Base-by-base conservation (phyloP, 306 rosid species). In the Cucurbita maxima region DNA sequence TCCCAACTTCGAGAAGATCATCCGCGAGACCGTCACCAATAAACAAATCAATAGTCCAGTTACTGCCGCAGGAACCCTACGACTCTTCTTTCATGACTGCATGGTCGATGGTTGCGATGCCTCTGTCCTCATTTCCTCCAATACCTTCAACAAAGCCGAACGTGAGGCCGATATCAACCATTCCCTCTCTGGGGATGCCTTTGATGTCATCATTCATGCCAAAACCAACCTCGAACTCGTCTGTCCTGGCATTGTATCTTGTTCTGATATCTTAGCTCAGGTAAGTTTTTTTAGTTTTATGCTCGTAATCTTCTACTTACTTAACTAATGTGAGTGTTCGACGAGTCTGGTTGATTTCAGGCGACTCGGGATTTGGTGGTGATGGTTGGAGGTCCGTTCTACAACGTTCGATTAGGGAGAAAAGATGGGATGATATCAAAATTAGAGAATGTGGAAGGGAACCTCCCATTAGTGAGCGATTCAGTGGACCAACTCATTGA, bases 1-100 rank as follows among this genome's bases (percentile, higher is more conserved):
- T 25, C 76, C 62, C 19, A 19, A 72, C 14, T 72, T 72, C 4
- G 52, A 54, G 40, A 72, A 56, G 66, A 55, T 55, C 52, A 11
- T 72, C 10, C 66, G 76, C 0, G 76, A 73, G 7, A 73, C 76
- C 9, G 76, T 73, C 19, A 55, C 63, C 4, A 56, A 0, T 18
- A 73, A 73, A 14, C 76, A 73, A 38, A 73, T 57, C 8, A 22
- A 54, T 0, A 73, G 76, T 8, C 76, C 76, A 8, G 63, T 73
- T 22, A 73, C 76, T 0, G 76, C 76, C 0, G 76, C 76, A 0
- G 76, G 76, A 16, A 73, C 76, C 54, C 66, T 73, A 2, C 76
- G 76, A 1, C 76, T 73, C 52, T 73, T 73, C 66, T 73, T 73
- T 41, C 76, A 73, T 0, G 63, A 73, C 41, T 73, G 76, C 22